These are phyloP conservation scores for Fusarium virguliforme DNA, from an alignment of 2,329 filamentous ascomycete genomes.

Conservation along the genomic window DNA sequence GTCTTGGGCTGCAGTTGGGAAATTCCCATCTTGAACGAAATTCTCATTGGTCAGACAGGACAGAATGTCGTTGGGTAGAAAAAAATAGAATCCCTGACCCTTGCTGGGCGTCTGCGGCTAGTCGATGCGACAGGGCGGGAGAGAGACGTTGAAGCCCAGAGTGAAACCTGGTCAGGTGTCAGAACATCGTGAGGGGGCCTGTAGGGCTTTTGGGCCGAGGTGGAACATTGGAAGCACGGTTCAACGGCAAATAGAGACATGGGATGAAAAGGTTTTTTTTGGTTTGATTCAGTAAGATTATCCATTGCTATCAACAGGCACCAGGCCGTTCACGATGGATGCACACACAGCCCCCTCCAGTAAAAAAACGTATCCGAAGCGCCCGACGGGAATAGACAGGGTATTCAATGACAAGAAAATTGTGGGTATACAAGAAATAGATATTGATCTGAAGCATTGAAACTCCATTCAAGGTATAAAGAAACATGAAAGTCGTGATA, in stretches of 20 bases:
- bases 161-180: constrained; percentile 10
- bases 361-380: constrained; percentile 29
- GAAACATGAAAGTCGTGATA: constrained; percentile 28
- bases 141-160: constrained; percentile 13
- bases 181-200: constrained; percentile 4
- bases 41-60: constrained; percentile 29
- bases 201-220: constrained; percentile 8
- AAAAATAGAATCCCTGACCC: constrained; percentile 20
- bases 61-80: constrained; percentile 10
- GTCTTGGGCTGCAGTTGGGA: constrained; percentile 24
- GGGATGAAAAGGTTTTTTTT: constrained; percentile 8
- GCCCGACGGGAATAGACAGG: constrained; percentile 39
- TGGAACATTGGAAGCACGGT: constrained; percentile 2
- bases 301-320: constrained; percentile 29
- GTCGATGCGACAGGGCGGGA: constrained; percentile 34
- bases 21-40: background rate
- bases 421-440: constrained; percentile 33
- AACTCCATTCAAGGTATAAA: constrained; percentile 32
- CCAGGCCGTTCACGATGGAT: constrained; percentile 43
- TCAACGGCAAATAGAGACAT: constrained; percentile 6
- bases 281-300: constrained; percentile 1
- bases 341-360: constrained; percentile 37
- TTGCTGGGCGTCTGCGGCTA: constrained; percentile 27
- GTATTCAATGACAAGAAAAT: constrained; percentile 29
- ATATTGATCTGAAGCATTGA: constrained; percentile 21